A percentile compares a stretch with the other conserved stretches of the same genome.
These are phyloP conservation scores for Galeopsis tetrahit DNA, from an alignment of 257 asterid genomes.

Conservation along the genomic window DNA sequence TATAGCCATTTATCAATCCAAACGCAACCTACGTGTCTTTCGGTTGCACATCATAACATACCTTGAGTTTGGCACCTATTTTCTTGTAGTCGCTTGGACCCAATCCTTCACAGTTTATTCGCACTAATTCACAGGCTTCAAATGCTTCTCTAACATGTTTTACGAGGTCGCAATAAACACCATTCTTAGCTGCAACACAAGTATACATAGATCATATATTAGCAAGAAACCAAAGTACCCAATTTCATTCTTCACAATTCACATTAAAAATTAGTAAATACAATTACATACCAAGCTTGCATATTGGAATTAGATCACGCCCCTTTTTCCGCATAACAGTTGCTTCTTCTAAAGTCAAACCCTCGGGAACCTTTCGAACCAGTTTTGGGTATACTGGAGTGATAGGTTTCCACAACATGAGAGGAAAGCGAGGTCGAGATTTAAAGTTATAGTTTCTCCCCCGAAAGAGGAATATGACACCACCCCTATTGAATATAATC, in stretches of 20 bases:
- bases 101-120: slow-evolving; percentile 87
- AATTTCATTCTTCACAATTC: slow-evolving; percentile 27
- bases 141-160: slow-evolving; percentile 83
- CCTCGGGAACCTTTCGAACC: slow-evolving; percentile 71
- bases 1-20: background rate
- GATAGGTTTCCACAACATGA: slow-evolving; percentile 93
- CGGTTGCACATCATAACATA: slow-evolving; percentile 27
- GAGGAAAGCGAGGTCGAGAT: slow-evolving; percentile 77
- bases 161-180: slow-evolving; percentile 76
- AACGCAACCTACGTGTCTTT: slow-evolving; percentile 1
- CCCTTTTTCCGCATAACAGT: slow-evolving; percentile 80
- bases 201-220: slow-evolving; percentile 13
- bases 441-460: slow-evolving; percentile 90
- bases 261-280: slow-evolving; percentile 22
- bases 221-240: slow-evolving; percentile 18
- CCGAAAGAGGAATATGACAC: slow-evolving; percentile 78
- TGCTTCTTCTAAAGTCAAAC: slow-evolving; percentile 84
- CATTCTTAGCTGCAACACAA: slow-evolving; percentile 79
- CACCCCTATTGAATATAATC: slow-evolving; percentile 74
- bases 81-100: slow-evolving; percentile 80
- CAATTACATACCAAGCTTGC: slow-evolving; percentile 75
- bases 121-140: slow-evolving; percentile 88
- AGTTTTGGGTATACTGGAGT: slow-evolving; percentile 90
- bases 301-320: slow-evolving; percentile 66
- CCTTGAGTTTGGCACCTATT: slow-evolving; percentile 96